phyloP scores from a whole-genome alignment of 2,329 filamentous ascomycete species.

The Penicillium frequentans region DNA sequence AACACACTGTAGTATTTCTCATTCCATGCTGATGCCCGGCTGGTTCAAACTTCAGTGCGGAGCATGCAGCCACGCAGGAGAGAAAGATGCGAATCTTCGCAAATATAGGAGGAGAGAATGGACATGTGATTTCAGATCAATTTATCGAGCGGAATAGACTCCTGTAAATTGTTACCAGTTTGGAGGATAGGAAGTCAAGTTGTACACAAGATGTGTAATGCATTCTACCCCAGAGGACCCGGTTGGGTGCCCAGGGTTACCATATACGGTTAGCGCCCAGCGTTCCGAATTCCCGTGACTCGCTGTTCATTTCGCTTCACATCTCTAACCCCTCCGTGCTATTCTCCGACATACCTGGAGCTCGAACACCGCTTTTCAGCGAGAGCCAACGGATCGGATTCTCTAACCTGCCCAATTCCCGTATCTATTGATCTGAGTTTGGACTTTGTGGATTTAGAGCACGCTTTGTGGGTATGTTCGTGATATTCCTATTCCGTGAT shows the following conservation, averaged over 20 bases:
- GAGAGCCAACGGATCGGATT: constrained; percentile 1
- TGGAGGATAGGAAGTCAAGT: background rate
- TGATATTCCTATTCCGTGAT: constrained; percentile 16
- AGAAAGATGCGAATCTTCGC: background rate
- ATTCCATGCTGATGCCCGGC: background rate
- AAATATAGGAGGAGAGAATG: background rate
- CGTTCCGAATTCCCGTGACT: constrained; percentile 28
- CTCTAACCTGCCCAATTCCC: background rate
- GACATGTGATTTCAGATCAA: background rate
- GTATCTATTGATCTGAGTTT: background rate
- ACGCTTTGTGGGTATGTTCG: constrained; percentile 24
- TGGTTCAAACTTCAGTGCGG: background rate
- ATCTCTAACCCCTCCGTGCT: constrained; percentile 25
- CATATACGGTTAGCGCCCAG: constrained; percentile 20
- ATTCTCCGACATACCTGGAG: constrained; percentile 7
- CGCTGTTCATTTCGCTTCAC: constrained; percentile 26
- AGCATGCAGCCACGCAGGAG: background rate
- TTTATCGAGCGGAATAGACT: background rate
- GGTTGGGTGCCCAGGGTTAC: constrained; percentile 22
- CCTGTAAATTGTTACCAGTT: background rate
- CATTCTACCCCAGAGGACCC: background rate
- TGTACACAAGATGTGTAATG: constrained; percentile 1
- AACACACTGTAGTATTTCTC: background rate
- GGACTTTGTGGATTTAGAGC: constrained; percentile 14
- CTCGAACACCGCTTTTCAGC: constrained; percentile 1